These are phyloP conservation scores for Neonectria coccinea DNA, from an alignment of 2,329 filamentous ascomycete genomes.

Conservation along the genomic window DNA sequence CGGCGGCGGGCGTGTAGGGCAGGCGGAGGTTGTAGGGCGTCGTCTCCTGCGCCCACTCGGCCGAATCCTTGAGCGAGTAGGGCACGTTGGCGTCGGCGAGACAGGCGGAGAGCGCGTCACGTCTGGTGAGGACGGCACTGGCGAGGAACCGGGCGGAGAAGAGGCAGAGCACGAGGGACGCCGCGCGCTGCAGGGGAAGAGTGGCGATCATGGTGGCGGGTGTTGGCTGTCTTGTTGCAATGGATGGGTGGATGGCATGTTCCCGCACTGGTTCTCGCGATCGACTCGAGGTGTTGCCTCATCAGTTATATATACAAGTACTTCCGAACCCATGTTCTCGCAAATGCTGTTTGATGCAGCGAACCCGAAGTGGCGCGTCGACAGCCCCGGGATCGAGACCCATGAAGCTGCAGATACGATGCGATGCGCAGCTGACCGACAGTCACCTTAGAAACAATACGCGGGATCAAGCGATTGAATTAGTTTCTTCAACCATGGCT, in stretches of 20 bases:
- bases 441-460: too few relatives aligned
- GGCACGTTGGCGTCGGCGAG: conserved; percentile 41
- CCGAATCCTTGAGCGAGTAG: conserved; percentile 32
- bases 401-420: not conserved
- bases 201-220: not conserved
- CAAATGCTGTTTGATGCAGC: not conserved
- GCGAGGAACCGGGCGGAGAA: not conserved
- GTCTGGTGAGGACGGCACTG: conserved; percentile 4
- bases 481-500: not conserved
- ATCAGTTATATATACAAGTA: conserved; percentile 3
- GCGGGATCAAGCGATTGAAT: not conserved
- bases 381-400: not conserved
- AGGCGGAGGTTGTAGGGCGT: conserved; percentile 51
- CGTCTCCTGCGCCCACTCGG: conserved; percentile 50
- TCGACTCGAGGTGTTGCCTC: not conserved
- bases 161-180: conserved; percentile 23
- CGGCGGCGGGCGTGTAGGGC: conserved; percentile 46
- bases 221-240: not conserved
- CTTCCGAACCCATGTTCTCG: not conserved
- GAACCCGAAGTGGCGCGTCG: not conserved
- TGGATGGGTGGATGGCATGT: not conserved
- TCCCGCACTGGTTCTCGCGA: not conserved
- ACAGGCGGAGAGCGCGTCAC: conserved; percentile 40
- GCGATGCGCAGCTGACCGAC: not conserved
- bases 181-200: conserved; percentile 7